Evolutionary conservation across 352 stramenopile genomes (phyloP).

Genomic region (Globisporangium carolinianum): DNA sequence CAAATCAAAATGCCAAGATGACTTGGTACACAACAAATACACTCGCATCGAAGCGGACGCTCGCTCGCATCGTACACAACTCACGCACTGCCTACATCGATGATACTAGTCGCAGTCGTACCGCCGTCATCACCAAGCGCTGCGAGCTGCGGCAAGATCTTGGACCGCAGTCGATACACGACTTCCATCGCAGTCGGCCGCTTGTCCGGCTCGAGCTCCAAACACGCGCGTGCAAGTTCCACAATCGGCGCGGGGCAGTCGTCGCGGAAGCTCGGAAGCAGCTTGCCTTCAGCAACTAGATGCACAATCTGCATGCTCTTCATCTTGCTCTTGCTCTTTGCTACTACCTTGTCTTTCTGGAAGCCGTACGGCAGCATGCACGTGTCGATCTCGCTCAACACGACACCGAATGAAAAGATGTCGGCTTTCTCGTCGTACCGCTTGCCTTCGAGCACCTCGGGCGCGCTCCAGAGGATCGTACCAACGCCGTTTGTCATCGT

Average conservation of each 20-base stretch:
- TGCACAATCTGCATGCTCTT: slow-evolving; percentile 83
- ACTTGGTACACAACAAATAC: no score
- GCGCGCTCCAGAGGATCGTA: slow-evolving; percentile 68
- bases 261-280: slow-evolving; percentile 66
- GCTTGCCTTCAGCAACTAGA: slow-evolving; percentile 64
- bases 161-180: slow-evolving; percentile 51
- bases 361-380: slow-evolving; percentile 68
- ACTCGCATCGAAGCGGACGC: no score
- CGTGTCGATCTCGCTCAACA: slow-evolving; percentile 73
- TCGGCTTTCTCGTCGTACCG: slow-evolving; percentile 75
- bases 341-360: slow-evolving; percentile 23
- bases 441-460: slow-evolving; percentile 63
- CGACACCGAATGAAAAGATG: slow-evolving; percentile 70
- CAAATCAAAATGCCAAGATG: no score
- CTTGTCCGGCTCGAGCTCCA: slow-evolving; percentile 51
- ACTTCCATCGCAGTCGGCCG: slow-evolving; percentile 68
- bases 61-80: no score
- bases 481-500: slow-evolving; percentile 77
- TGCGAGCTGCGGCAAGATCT: slow-evolving; percentile 33
- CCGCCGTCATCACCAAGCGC: not conserved
- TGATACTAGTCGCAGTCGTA: not conserved
- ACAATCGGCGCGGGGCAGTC: slow-evolving; percentile 49
- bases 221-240: slow-evolving; percentile 45
- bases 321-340: slow-evolving; percentile 66
- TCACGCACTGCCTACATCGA: not conserved